A percentile compares a stretch with the other conserved stretches of the same genome.
Conservation (phyloP, 148 eudicot genomes). For the Fagopyrum homotropicum region DNA sequence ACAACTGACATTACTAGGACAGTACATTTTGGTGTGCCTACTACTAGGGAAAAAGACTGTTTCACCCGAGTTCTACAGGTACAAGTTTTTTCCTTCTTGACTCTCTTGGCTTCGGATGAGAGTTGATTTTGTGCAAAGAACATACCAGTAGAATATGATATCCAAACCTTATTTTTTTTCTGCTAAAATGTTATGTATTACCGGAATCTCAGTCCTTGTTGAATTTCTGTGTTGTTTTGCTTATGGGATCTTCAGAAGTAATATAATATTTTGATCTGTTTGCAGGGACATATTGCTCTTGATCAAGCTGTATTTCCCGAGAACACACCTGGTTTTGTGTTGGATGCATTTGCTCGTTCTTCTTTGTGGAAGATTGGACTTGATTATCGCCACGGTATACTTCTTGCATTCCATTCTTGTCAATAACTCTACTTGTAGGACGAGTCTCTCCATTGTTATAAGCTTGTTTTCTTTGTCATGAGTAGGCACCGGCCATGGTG, state of each 20-base stretch:
- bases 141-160: background rate
- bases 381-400: constrained; percentile 93
- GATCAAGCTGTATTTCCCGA: constrained; percentile 94
- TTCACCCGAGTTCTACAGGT: constrained; percentile 97
- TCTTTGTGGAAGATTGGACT: constrained; percentile 95
- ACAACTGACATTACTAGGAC: constrained; percentile 97
- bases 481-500: constrained; percentile 98
- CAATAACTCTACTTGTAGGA: background rate
- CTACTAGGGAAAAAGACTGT: constrained; percentile 80
- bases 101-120: background rate
- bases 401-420: constrained; percentile 14
- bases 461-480: constrained; percentile 9
- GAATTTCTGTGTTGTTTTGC: background rate
- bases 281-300: constrained; percentile 98
- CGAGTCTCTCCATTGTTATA: background rate
- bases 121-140: background rate
- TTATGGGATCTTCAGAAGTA: background rate
- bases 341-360: constrained; percentile 97
- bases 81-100: background rate
- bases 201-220: background rate
- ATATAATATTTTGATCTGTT: background rate
- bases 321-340: constrained; percentile 87
- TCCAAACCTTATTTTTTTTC: background rate
- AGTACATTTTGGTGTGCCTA: constrained; percentile 91
- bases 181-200: background rate